These are phyloP conservation scores for Verticillium zaregamsianum DNA, from an alignment of 2,329 filamentous ascomycete genomes.

Conservation along the genomic window DNA sequence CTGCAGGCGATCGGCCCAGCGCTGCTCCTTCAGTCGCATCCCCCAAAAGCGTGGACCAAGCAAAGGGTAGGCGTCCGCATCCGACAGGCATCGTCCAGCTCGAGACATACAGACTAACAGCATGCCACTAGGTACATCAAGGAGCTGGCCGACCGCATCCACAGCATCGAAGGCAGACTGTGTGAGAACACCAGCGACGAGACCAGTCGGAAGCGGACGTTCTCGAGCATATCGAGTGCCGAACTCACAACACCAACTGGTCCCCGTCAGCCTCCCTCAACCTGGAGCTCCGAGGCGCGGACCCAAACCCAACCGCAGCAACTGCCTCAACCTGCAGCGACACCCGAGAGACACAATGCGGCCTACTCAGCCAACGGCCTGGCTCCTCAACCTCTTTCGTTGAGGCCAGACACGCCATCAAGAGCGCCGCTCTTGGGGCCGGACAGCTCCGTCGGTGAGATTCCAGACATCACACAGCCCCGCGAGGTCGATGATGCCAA, in stretches of 20 bases:
- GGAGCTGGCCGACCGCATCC: slow-evolving; percentile 79
- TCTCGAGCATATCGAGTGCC: slow-evolving; percentile 29
- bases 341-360: slow-evolving; percentile 21
- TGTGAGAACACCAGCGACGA: slow-evolving; percentile 18
- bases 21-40: slow-evolving; percentile 80
- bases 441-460: slow-evolving; percentile 29
- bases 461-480: slow-evolving; percentile 26
- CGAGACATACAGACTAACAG: neutral
- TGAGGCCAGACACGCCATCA: slow-evolving; percentile 31
- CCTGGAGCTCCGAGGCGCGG: slow-evolving; percentile 45
- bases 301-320: slow-evolving; percentile 7
- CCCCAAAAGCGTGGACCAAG: slow-evolving; percentile 86
- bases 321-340: slow-evolving; percentile 34
- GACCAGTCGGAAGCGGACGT: slow-evolving; percentile 26
- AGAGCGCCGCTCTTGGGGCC: slow-evolving; percentile 28
- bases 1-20: slow-evolving; percentile 71
- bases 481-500: slow-evolving; percentile 39
- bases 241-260: slow-evolving; percentile 35
- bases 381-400: slow-evolving; percentile 38
- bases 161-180: slow-evolving; percentile 77
- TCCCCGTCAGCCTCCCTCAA: slow-evolving; percentile 22
- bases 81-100: neutral
- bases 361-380: slow-evolving; percentile 36
- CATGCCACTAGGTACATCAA: slow-evolving; percentile 70
- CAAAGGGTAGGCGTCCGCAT: slow-evolving; percentile 62